Evolutionary conservation across 2,329 filamentous ascomycete species (phyloP).

Genomic region (Trichoderma sp.): DNA sequence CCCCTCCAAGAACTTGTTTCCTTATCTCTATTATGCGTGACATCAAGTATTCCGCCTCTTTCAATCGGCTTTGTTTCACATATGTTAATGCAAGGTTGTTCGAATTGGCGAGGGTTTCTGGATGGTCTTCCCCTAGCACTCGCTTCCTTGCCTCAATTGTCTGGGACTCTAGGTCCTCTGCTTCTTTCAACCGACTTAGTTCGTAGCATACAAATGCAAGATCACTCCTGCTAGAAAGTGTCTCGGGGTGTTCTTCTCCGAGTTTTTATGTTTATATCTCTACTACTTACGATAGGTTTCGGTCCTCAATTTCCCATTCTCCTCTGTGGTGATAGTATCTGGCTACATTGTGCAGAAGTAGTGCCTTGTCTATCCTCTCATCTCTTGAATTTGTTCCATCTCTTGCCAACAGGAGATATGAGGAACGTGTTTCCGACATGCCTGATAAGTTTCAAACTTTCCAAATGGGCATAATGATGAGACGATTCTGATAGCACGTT

Average conservation of each 20-base stretch:
- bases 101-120: background rate
- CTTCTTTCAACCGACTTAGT: background rate
- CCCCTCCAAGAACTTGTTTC: background rate
- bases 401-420: background rate
- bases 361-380: background rate
- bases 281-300: background rate
- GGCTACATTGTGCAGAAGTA: background rate
- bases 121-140: background rate
- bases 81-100: background rate
- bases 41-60: background rate
- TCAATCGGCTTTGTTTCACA: no score
- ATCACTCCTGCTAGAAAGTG: background rate
- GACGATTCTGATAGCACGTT: background rate
- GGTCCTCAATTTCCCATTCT: background rate
- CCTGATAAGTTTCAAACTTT: background rate
- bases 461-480: background rate
- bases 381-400: background rate
- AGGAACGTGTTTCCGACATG: background rate
- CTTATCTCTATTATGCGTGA: background rate
- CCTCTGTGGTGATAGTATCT: accelerated
- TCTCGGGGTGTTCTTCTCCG: background rate
- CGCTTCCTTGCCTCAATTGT: background rate
- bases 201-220: background rate
- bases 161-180: background rate
- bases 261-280: background rate